Conservation (phyloP, 331 rosid genomes). For the Saraca asoca region DNA sequence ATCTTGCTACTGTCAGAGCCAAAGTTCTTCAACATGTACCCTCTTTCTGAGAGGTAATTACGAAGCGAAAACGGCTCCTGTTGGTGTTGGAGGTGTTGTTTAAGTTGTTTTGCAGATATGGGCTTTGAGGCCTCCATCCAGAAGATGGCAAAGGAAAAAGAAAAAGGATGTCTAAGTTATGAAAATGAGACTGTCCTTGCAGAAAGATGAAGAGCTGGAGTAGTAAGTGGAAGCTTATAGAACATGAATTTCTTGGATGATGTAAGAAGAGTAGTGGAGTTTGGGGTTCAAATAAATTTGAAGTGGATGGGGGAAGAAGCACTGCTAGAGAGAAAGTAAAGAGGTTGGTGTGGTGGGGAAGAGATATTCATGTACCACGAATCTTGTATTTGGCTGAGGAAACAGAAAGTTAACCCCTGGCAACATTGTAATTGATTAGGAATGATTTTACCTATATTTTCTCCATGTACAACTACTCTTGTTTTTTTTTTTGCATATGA, state of each 20-base stretch:
- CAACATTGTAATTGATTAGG: constrained; percentile 33
- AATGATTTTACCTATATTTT: too few species aligned
- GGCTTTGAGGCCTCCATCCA: constrained; percentile 43
- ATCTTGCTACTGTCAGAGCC: background rate
- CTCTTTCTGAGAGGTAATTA: constrained; percentile 44
- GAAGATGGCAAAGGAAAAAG: background rate
- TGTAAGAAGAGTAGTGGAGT: constrained; percentile 1
- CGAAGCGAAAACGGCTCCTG: constrained; percentile 48
- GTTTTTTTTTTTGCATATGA: too few species aligned
- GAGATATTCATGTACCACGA: constrained; percentile 23
- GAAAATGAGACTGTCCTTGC: constrained; percentile 14
- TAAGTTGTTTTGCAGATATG: constrained; percentile 36
- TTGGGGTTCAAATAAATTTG: constrained; percentile 10
- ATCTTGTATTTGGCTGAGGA: constrained; percentile 35
- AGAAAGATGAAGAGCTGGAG: constrained; percentile 5
- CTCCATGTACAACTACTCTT: too few species aligned
- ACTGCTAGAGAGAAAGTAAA: constrained; percentile 16
- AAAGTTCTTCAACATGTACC: constrained; percentile 40
- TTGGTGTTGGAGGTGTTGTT: constrained; percentile 44
- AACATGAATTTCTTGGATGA: constrained; percentile 1
- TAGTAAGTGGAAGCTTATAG: constrained; percentile 23
- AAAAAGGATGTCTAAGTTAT: background rate
- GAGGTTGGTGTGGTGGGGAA: constrained; percentile 39
- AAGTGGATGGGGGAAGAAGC: constrained; percentile 10
- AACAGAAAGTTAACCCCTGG: constrained; percentile 41